These are phyloP conservation scores for Tolypocladium paradoxum DNA, from an alignment of 2,329 filamentous ascomycete species.

Conservation along the genomic window DNA sequence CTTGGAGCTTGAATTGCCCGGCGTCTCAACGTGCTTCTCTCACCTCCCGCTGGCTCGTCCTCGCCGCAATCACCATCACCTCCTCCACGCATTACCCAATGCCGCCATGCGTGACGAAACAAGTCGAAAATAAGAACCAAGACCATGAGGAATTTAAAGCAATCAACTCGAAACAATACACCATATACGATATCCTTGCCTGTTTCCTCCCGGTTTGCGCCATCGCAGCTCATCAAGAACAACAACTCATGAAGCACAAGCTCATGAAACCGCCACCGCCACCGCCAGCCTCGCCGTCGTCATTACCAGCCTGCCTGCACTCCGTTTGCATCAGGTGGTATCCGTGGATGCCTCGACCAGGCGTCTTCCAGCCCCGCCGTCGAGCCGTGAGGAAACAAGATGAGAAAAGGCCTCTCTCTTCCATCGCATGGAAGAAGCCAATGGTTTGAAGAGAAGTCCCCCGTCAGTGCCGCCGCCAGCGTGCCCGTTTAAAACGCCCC, in stretches of 20 bases:
- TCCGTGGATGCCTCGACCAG: background rate
- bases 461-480: background rate
- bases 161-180: slow-evolving; percentile 3
- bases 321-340: background rate
- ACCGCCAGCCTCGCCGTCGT: background rate
- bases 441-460: background rate
- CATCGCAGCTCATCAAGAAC: background rate
- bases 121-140: background rate
- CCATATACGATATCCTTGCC: slow-evolving; percentile 1
- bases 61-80: background rate
- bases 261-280: background rate
- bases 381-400: background rate
- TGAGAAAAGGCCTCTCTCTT: background rate
- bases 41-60: background rate
- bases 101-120: background rate
- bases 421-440: background rate
- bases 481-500: background rate
- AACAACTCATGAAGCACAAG: background rate
- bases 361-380: background rate
- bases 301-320: too few species aligned
- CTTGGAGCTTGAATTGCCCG: background rate
- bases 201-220: background rate
- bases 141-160: slow-evolving; percentile 2
- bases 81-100: slow-evolving; percentile 7
- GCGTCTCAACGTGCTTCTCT: background rate